These are phyloP conservation scores for Thuja plicata DNA, from an alignment of 83 land plant genomes.

Conservation along the genomic window DNA sequence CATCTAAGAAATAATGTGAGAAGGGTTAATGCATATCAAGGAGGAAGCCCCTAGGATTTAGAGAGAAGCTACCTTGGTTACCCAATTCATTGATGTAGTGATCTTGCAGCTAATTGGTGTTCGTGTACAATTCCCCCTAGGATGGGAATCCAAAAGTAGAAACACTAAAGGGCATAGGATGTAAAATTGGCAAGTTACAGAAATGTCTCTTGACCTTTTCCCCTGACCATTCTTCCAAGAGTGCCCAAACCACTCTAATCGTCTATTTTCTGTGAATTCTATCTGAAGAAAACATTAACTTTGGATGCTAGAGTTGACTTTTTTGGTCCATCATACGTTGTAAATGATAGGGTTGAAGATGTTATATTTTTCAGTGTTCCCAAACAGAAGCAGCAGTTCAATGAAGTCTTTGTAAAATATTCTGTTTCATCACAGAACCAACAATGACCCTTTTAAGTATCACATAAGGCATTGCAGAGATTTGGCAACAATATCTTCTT, in stretches of 20 bases:
- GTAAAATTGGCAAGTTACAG: not conserved
- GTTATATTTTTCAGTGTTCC: not conserved
- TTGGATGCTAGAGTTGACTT: not conserved
- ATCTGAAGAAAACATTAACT: not conserved
- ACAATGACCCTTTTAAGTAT: not conserved
- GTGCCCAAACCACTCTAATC: not conserved
- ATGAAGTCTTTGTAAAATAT: too few relatives aligned
- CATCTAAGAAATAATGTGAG: not conserved
- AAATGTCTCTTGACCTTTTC: not conserved
- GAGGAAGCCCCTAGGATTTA: not conserved
- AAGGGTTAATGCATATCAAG: not conserved
- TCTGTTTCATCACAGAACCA: not conserved
- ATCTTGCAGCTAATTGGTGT: not conserved
- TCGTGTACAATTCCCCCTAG: not conserved
- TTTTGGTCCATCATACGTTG: not conserved
- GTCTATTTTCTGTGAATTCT: not conserved
- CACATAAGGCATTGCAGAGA: not conserved
- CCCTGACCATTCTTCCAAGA: not conserved
- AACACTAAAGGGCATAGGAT: not conserved
- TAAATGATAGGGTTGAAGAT: not conserved
- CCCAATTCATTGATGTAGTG: not conserved
- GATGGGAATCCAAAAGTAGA: not conserved
- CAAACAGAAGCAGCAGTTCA: not conserved
- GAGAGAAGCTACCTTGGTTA: not conserved
- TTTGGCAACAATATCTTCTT: not conserved